Evolutionary conservation across 257 asterid species (phyloP), one percentile per base, ranked within the genome.

Genomic region (Fraxinus cuspidata): DNA sequence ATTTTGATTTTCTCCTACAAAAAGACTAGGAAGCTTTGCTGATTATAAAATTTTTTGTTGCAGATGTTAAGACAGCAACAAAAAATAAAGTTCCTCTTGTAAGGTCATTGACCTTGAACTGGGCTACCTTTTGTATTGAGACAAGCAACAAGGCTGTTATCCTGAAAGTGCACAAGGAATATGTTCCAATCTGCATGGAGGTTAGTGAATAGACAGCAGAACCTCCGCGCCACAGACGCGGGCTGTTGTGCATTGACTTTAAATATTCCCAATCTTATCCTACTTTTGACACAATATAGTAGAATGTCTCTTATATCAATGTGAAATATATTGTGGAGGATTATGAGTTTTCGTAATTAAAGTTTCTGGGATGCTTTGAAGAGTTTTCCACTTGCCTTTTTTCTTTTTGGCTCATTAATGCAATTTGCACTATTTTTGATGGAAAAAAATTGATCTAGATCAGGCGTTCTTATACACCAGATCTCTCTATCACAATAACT

Each of bases 1-100:
- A 74, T 78, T 74, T 1, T 47, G 13, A 31, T 70, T 28, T 37
- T 70, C 77, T 23, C 40, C 25, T 23, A 19, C 68, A 38, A 25
- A 21, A 25, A 63, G 70, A 78, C 37, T 49, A n/a, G 49, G 70
- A 72, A 51, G 28, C 42, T 25, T 63, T 65, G 25, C 73, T 81
- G 74, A 81, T 40, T 15, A 74, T 65, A 40, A 72, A 27, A 28
- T 70, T 51, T 80, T 76, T 69, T 86, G 72, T 77, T 88, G 92
- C 96, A 96, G 99, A 96, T 86, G 90, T 93, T 49, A 96, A 96
- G 91, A 88, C 90, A 18, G 96, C 99, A 56, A 86, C 90, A 74
- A 96, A 96, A 86, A 93, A 96, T 81, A 96, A 96, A 84, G 99
- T 96, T 84, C 99, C 99, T 71, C 97, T 93, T 72, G 99, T 96